phyloP scores from a whole-genome alignment of 208 protist species.

The Trypanosoma lewisi region DNA sequence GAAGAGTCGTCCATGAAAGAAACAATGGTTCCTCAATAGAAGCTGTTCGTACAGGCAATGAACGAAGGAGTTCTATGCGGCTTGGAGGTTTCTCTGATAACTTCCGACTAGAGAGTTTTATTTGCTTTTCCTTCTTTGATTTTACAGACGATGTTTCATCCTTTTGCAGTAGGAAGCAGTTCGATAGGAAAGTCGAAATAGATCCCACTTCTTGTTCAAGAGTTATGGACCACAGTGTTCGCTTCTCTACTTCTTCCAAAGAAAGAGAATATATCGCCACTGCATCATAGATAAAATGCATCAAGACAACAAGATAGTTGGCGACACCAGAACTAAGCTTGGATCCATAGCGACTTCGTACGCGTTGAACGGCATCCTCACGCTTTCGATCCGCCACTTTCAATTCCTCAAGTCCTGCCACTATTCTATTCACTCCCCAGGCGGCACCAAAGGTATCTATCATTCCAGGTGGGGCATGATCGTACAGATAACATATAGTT shows the following conservation, averaged over 20 bases:
- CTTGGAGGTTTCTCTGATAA: constrained; percentile 4
- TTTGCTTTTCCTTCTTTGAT: constrained; percentile 22
- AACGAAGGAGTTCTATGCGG: constrained; percentile 34
- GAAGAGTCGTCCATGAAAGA: constrained; percentile 54
- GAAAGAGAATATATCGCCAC: constrained; percentile 67
- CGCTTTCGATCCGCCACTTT: constrained; percentile 26
- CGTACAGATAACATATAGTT: constrained; percentile 64
- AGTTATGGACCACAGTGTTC: constrained; percentile 66
- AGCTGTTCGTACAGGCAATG: constrained; percentile 41
- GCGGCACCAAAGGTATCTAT: constrained; percentile 60
- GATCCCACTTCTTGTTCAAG: constrained; percentile 55
- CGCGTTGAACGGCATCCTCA: constrained; percentile 39
- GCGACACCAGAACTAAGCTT: constrained; percentile 41
- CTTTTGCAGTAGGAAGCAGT: constrained; percentile 51
- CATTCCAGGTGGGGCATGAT: constrained; percentile 28
- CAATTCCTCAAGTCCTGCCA: constrained; percentile 37
- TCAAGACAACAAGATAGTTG: constrained; percentile 59
- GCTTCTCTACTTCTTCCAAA: constrained; percentile 54
- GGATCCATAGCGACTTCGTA: constrained; percentile 59
- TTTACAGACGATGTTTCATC: constrained; percentile 7
- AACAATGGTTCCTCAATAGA: constrained; percentile 22
- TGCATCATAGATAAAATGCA: constrained; percentile 79
- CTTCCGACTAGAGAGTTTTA: constrained; percentile 31
- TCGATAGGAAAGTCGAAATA: constrained; percentile 50
- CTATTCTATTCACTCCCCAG: constrained; percentile 61